These are phyloP conservation scores for Lepiota brunneoincarnata DNA, from an alignment of 768 basidiomycete genomes.

Conservation along the genomic window DNA sequence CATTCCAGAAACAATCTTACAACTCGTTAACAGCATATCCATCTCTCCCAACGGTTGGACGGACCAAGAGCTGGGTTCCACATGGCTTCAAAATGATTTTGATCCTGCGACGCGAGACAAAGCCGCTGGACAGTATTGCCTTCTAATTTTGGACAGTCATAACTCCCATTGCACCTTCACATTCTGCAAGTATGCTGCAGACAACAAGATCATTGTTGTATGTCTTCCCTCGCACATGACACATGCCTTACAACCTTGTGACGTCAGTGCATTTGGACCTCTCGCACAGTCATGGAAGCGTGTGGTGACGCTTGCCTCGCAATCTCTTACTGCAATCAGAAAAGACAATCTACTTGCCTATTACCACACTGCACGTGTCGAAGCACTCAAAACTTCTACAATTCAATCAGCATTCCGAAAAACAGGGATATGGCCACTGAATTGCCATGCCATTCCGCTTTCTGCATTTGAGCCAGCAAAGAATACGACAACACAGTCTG, in stretches of 20 bases:
- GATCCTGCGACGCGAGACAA: slow-evolving; percentile 20
- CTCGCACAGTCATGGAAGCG: slow-evolving; percentile 27
- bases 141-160: slow-evolving; percentile 37
- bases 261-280: slow-evolving; percentile 36
- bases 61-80: slow-evolving; percentile 11
- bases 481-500: slow-evolving; percentile 23
- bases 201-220: slow-evolving; percentile 28
- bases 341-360: slow-evolving; percentile 26
- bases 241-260: slow-evolving; percentile 32
- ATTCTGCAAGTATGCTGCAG: slow-evolving; percentile 26
- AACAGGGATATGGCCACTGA: too few relatives aligned
- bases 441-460: slow-evolving; percentile 19
- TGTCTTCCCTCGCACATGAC: slow-evolving; percentile 37
- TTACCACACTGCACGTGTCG: slow-evolving; percentile 21
- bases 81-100: slow-evolving; percentile 35
- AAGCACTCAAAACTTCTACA: slow-evolving; percentile 23
- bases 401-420: slow-evolving; percentile 26
- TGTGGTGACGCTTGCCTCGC: slow-evolving; percentile 15
- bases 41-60: too few relatives aligned
- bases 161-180: slow-evolving; percentile 30
- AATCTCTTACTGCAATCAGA: slow-evolving; percentile 14
- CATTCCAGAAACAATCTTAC: background rate
- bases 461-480: slow-evolving; percentile 20
- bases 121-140: slow-evolving; percentile 19
- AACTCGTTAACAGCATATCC: background rate